A percentile compares a stretch with the other conserved stretches of the same genome.
phyloP scores from a whole-genome alignment of 1,139 yeast genomes.

The Lodderomyces metapsilosis region DNA sequence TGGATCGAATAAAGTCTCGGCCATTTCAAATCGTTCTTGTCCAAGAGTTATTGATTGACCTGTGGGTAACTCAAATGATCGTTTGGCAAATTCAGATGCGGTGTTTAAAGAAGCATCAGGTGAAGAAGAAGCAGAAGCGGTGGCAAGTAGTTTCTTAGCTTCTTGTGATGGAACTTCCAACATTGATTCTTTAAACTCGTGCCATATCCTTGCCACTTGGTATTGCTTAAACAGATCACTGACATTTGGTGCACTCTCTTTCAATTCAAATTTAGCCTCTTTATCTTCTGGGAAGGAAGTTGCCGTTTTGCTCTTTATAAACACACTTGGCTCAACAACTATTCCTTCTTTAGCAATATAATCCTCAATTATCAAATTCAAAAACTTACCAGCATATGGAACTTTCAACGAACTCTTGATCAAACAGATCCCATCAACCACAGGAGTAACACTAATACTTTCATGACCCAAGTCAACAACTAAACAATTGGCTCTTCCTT shows the following conservation, averaged over 20 bases:
- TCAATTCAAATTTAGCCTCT: slow-evolving; percentile 27
- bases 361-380: slow-evolving; percentile 46
- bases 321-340: slow-evolving; percentile 23
- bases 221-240: slow-evolving; percentile 40
- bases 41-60: slow-evolving; percentile 44
- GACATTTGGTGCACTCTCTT: slow-evolving; percentile 26
- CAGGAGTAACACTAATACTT: slow-evolving; percentile 82
- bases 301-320: slow-evolving; percentile 34
- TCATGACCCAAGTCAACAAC: slow-evolving; percentile 94
- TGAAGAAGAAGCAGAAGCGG: background rate
- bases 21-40: slow-evolving; percentile 62
- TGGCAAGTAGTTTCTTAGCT: slow-evolving; percentile 26
- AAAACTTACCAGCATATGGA: slow-evolving; percentile 60
- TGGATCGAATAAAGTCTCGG: slow-evolving; percentile 76
- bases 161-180: slow-evolving; percentile 44
- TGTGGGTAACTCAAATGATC: slow-evolving; percentile 82
- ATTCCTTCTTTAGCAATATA: slow-evolving; percentile 13
- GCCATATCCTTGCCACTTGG: slow-evolving; percentile 36
- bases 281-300: slow-evolving; percentile 30
- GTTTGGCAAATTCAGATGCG: slow-evolving; percentile 17
- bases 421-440: slow-evolving; percentile 87
- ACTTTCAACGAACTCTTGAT: slow-evolving; percentile 70
- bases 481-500: slow-evolving; percentile 89
- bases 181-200: slow-evolving; percentile 67
- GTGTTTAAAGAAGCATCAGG: background rate